Evolutionary conservation across 495 filamentous ascomycete genomes (phyloP), one percentile per base, ranked within the genome.

Genomic region (Recurvomyces mirabilis): DNA sequence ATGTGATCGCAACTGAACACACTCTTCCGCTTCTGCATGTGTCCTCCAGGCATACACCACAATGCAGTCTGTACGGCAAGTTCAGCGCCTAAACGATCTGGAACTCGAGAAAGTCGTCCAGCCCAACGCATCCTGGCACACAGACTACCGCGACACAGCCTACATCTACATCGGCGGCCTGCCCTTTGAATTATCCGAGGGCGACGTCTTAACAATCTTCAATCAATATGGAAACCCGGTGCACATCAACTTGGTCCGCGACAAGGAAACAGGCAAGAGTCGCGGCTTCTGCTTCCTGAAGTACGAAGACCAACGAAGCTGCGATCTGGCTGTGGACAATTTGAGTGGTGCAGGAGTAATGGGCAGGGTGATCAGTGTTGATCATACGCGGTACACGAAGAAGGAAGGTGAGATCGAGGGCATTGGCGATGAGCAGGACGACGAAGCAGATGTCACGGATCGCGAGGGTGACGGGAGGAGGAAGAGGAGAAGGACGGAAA

Each of bases 271-370:
- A 0, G 93, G 91, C 21, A 93, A 93, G 61, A 89, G 82, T 50
- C 80, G 79, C 43, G 91, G 91, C 0, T 99, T 95, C 52, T 84
- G 80, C 1, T 99, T 87, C 68, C 71, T 98, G 40, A 98, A 98
- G 62, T 98, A 95, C 63, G 91, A 98, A 59, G 91, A 98, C 63
- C 91, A 98, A 72, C 78, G 93, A 46, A 94, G 87, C 60, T 89
- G 84, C 30, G 87, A 94, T 63, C 68, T 98, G 25, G 91, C 91
- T 1, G 91, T 98, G 2, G 91, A 98, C 64, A 98, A 98, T 60
- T 64, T 98, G 5, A 82, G 86, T 33, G 91, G 91, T 13, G 79
- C 87, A 19, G 80, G 74, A 21, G 80, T 98, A 14, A 70, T 85
- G 60, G 87, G 87, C 0, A 70, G 89, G 34, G 63, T 84, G 37